A percentile compares a stretch with the other conserved stretches of the same genome.
phyloP scores from a whole-genome alignment of 1,284 basidiomycete genomes.

The Rhodotorula sp. region DNA sequence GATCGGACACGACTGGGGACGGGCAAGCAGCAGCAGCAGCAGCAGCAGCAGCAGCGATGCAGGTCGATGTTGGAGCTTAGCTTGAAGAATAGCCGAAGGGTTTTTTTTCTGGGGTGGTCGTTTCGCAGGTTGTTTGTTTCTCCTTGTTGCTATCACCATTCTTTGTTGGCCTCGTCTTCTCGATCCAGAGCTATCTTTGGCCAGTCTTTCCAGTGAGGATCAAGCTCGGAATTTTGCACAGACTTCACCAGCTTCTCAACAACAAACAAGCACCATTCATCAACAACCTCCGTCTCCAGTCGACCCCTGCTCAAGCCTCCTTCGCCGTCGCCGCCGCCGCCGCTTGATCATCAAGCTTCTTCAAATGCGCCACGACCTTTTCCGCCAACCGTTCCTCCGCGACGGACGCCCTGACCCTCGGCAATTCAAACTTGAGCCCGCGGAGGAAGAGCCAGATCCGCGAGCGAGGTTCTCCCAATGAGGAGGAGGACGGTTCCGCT shows the following conservation, averaged over 20 bases:
- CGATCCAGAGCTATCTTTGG: neutral
- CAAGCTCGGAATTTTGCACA: too few species aligned
- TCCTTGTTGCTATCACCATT: neutral
- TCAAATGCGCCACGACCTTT: slow-evolving; percentile 6
- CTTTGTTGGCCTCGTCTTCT: neutral
- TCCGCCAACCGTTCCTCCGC: slow-evolving; percentile 4
- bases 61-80: neutral
- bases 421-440: slow-evolving; percentile 14
- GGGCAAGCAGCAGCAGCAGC: neutral
- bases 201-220: neutral
- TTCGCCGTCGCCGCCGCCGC: neutral
- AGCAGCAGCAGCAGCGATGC: neutral
- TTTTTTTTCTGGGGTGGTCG: neutral
- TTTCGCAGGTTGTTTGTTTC: neutral
- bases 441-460: slow-evolving; percentile 11
- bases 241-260: neutral
- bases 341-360: neutral
- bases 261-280: neutral
- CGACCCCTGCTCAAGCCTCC: neutral
- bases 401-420: neutral
- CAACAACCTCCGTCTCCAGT: neutral
- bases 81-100: neutral
- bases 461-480: neutral
- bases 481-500: neutral
- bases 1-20: neutral